Conservation (phyloP, 2,329 filamentous ascomycete species). For the Penicillium brasilianum region DNA sequence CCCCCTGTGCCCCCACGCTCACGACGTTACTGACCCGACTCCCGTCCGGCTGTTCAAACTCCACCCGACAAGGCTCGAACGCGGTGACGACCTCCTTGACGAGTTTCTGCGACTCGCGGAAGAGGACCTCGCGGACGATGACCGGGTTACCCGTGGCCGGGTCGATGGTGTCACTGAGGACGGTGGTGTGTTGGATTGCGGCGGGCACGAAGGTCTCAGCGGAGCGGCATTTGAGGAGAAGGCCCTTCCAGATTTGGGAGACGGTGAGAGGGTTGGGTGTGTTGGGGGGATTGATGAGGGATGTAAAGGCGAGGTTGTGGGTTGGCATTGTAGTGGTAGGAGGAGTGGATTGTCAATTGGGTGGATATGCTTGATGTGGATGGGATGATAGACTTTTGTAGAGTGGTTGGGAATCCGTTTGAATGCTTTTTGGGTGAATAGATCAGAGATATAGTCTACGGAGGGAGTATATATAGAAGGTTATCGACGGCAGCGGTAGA, state of each 20-base stretch:
- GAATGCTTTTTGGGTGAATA: no score
- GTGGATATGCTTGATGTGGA: neutral
- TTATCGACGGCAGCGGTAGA: no score
- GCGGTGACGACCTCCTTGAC: constrained; percentile 35
- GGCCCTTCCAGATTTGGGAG: constrained; percentile 45
- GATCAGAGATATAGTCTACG: no score
- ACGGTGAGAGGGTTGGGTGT: constrained; percentile 35
- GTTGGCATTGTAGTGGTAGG: constrained; percentile 20
- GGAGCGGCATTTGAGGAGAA: constrained; percentile 35
- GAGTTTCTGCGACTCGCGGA: constrained; percentile 31
- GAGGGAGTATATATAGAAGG: no score
- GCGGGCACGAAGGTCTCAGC: constrained; percentile 39
- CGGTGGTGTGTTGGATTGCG: constrained; percentile 36
- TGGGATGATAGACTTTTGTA: neutral
- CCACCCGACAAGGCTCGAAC: constrained; percentile 33
- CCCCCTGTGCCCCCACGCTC: constrained; percentile 38
- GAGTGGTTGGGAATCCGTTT: neutral
- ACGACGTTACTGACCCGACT: constrained; percentile 36
- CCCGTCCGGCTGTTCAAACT: constrained; percentile 36
- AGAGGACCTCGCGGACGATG: constrained; percentile 37
- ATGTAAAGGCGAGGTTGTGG: constrained; percentile 46
- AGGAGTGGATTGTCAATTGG: neutral
- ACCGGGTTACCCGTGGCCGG: constrained; percentile 29
- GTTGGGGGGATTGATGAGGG: constrained; percentile 44
- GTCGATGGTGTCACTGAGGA: constrained; percentile 33